Base-by-base conservation (phyloP, 768 basidiomycete genomes). In the Terana coerulea region DNA sequence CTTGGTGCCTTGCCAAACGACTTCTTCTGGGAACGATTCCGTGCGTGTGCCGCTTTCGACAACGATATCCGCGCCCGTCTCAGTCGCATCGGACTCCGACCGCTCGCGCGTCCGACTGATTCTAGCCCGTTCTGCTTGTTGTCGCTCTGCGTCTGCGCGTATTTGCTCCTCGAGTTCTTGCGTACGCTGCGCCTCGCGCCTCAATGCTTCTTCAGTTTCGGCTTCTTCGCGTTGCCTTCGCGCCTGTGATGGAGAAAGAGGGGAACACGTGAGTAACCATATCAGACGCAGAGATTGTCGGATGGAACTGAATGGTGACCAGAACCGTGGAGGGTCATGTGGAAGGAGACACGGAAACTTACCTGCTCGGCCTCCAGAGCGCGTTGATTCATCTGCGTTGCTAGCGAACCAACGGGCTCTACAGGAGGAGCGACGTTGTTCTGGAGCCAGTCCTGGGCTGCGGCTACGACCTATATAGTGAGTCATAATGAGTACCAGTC, bases 351-450 rank as follows among this genome's bases (percentile, higher is more conserved):
- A 15, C 21, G 50, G 21, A 14, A 15, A 63, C 76, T 47, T 45
- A 85, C 88, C 59, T 72, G 73, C 59, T 89, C 83, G 64, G 85
- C 82, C 44, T 88, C 84, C 55, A 72, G 68, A 0, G 88, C 88
- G 26, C 91, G 79, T 55, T 76, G 78, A 40, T 73, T 84, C 91
- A 92, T 91, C 64, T 91, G 79, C 4, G 79, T 72, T 10, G 90
- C 90, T 3, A 93, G 75, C 0, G 91, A 92, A 14, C 84, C 86
- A 11, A 73, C 70, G 7, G 73, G 76, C 64, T 88, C 84, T 6
- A 72, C 70, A 2, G 77, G 75, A 1, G 82, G 83, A 19, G 69
- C 68, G 40, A 88, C 71, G 52, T 84, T 76, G 22, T 69, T 69
- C 14, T 71, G 67, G 42, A 91, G 71, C 88, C 87, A 91, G 30